Evolutionary conservation across 2,329 filamentous ascomycete species (phyloP).

Genomic region (Colletotrichum lupini): DNA sequence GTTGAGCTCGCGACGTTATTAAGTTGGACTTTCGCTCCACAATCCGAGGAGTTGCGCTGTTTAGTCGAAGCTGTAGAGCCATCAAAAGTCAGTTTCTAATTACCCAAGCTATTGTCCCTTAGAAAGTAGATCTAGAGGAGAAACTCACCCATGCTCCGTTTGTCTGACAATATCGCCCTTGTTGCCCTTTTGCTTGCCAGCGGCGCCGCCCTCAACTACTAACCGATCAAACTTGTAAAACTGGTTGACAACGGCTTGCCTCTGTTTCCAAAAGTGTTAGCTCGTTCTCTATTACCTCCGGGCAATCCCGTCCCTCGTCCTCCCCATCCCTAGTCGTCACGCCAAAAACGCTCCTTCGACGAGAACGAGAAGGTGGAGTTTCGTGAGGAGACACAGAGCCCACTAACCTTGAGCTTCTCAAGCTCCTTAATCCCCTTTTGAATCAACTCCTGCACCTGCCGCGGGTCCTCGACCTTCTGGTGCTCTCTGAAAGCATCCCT

Average conservation of each 20-base stretch:
- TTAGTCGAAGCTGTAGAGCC: neutral
- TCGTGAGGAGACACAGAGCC: too few relatives aligned
- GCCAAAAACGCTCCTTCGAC: too few relatives aligned
- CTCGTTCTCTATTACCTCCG: neutral
- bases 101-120: neutral
- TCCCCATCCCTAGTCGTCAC: neutral
- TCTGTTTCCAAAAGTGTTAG: constrained; percentile 62
- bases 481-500: constrained; percentile 91
- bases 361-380: too few relatives aligned
- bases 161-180: constrained; percentile 77
- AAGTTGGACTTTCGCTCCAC: neutral
- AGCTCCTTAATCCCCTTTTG: constrained; percentile 89
- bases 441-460: constrained; percentile 86
- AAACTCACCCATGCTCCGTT: constrained; percentile 80
- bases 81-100: neutral
- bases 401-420: constrained; percentile 85
- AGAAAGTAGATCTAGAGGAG: too few relatives aligned
- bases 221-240: constrained; percentile 93
- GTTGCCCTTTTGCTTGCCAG: constrained; percentile 77
- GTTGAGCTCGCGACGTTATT: neutral
- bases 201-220: constrained; percentile 89
- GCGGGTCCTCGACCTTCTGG: constrained; percentile 75
- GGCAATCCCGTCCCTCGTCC: neutral
- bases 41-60: too few relatives aligned
- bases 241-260: constrained; percentile 93